These are phyloP conservation scores for Teratosphaeria gauchensis DNA, from an alignment of 2,329 filamentous ascomycete species.

Conservation along the genomic window DNA sequence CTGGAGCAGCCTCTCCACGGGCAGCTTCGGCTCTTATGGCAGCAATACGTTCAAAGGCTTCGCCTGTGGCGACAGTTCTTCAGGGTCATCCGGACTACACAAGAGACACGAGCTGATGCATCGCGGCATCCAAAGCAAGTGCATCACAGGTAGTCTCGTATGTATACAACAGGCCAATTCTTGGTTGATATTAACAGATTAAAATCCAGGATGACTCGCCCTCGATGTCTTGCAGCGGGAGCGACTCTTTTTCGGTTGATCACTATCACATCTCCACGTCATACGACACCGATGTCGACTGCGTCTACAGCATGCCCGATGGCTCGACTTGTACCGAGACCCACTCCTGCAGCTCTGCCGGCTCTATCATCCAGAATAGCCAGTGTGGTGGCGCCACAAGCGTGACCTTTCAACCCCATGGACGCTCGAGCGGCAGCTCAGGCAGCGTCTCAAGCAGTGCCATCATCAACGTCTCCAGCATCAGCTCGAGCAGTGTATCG, in stretches of 20 bases:
- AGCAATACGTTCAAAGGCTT: conserved; percentile 69
- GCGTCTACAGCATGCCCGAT: conserved; percentile 80
- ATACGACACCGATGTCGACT: conserved; percentile 69
- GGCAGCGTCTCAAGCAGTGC: conserved; percentile 48
- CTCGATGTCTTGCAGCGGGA: conserved; percentile 36
- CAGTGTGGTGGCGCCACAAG: conserved; percentile 88
- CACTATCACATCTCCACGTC: conserved; percentile 64
- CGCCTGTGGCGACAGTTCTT: conserved; percentile 52
- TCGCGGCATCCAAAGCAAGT: conserved; percentile 34
- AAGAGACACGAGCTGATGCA: conserved; percentile 49
- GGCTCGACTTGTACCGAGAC: conserved; percentile 74
- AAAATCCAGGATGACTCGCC: conserved; percentile 29
- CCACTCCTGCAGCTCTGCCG: conserved; percentile 54
- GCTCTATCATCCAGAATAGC: conserved; percentile 65
- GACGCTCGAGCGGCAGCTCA: conserved; percentile 7
- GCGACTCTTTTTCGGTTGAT: conserved; percentile 61
- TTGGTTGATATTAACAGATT: not conserved
- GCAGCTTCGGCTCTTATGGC: conserved; percentile 55
- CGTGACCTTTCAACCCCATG: conserved; percentile 55
- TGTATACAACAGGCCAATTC: not conserved
- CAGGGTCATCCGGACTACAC: conserved; percentile 11
- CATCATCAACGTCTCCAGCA: conserved; percentile 60
- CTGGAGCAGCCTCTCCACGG: conserved; percentile 55
- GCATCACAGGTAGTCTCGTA: conserved; percentile 32
- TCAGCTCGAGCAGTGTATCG: not conserved